Conservation (phyloP, 176 grass and related monocot genomes). For the Zoysia pacifica region DNA sequence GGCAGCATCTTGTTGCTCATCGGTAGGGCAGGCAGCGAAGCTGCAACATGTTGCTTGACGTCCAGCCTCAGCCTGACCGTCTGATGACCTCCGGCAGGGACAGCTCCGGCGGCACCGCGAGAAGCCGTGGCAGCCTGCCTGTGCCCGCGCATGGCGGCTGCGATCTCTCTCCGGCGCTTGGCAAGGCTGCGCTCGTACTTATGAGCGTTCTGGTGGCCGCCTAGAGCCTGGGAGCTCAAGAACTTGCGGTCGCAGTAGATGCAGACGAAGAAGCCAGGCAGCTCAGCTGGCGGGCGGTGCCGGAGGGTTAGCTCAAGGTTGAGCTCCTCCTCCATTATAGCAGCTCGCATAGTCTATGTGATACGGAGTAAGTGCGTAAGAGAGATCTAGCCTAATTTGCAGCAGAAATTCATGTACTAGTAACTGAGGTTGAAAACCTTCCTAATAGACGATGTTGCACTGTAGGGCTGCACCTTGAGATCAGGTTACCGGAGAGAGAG, state of each 20-base stretch:
- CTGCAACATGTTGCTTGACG: background rate
- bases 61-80: slow-evolving; percentile 21
- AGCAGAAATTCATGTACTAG: background rate
- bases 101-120: background rate
- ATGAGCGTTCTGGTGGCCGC: slow-evolving; percentile 95
- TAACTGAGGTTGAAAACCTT: background rate
- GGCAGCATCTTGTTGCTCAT: background rate
- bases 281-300: slow-evolving; percentile 50
- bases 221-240: slow-evolving; percentile 84
- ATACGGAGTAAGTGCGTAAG: background rate
- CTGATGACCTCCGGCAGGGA: background rate
- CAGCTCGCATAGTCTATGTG: background rate
- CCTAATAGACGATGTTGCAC: too few species aligned
- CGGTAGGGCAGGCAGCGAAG: background rate
- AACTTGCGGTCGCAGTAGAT: slow-evolving; percentile 88
- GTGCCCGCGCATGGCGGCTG: slow-evolving; percentile 23
- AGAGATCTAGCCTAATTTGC: background rate
- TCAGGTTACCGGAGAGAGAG: too few species aligned
- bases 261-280: slow-evolving; percentile 73
- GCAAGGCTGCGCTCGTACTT: slow-evolving; percentile 82
- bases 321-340: slow-evolving; percentile 47
- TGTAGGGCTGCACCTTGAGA: too few species aligned
- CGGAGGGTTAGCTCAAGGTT: slow-evolving; percentile 55
- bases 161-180: slow-evolving; percentile 56
- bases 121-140: background rate